phyloP scores from a whole-genome alignment of 768 basidiomycete species.

The Panaeolus cyanescens region DNA sequence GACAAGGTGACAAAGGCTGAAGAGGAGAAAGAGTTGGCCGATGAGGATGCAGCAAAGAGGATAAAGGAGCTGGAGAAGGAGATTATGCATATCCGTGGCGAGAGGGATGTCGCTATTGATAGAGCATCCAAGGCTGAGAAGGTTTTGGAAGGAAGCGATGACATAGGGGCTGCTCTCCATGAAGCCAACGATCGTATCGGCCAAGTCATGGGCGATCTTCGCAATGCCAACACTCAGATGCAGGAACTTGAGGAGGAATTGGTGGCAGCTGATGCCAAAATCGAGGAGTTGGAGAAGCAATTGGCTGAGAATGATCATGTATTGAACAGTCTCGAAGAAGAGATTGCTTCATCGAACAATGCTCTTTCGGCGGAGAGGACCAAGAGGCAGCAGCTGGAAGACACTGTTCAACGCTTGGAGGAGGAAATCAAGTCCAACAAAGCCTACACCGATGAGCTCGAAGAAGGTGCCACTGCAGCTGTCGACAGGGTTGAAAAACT shows the following conservation, averaged over 20 bases:
- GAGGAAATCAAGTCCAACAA: constrained; percentile 52
- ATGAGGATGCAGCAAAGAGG: constrained; percentile 36
- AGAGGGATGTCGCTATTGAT: constrained; percentile 56
- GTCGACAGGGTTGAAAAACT: constrained; percentile 54
- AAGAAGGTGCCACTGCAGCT: constrained; percentile 57
- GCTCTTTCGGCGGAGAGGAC: constrained; percentile 34
- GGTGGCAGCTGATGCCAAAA: constrained; percentile 47
- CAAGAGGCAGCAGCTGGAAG: constrained; percentile 31
- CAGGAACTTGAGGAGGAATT: constrained; percentile 65
- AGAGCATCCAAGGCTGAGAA: constrained; percentile 67
- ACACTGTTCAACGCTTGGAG: constrained; percentile 38
- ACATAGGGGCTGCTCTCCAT: constrained; percentile 67
- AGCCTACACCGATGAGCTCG: constrained; percentile 57
- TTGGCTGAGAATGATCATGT: constrained; percentile 53
- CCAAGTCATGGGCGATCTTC: constrained; percentile 57
- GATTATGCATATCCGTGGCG: constrained; percentile 46
- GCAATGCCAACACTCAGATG: constrained; percentile 59
- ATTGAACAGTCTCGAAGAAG: constrained; percentile 45
- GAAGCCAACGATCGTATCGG: constrained; percentile 65
- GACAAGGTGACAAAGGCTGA: constrained; percentile 54
- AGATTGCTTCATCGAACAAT: constrained; percentile 37
- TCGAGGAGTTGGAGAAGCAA: constrained; percentile 59
- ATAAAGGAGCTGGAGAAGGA: constrained; percentile 49
- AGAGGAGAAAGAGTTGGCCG: constrained; percentile 37
- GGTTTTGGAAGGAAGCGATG: constrained; percentile 62